Percentiles rank a stretch among this genome's conserved stretches.
phyloP scores from a whole-genome alignment of 2,329 filamentous ascomycete genomes.

The Fusarium tuaranense region DNA sequence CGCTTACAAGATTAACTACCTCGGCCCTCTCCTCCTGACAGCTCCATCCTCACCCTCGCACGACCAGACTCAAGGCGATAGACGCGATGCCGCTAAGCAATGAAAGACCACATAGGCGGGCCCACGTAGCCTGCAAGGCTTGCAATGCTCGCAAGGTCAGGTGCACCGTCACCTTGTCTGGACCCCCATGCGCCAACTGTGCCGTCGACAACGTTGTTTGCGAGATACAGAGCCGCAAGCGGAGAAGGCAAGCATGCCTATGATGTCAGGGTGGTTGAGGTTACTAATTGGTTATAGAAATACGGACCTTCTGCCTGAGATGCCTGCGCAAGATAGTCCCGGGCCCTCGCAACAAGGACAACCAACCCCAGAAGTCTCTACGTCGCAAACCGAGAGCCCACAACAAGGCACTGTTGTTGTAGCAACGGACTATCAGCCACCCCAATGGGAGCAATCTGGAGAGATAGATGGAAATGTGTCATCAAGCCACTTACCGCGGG shows the following conservation, averaged over 20 bases:
- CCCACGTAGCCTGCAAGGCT: conserved; percentile 33
- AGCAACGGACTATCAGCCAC: conserved; percentile 5
- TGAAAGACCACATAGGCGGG: conserved; percentile 5
- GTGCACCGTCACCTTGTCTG: conserved; percentile 37
- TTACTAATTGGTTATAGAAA: not conserved
- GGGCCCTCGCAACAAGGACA: not conserved
- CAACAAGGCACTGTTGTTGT: not conserved
- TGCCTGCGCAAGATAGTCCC: not conserved
- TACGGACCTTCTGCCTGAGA: not conserved
- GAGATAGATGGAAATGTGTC: not conserved
- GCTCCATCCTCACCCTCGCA: not conserved
- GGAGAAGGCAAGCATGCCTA: not conserved
- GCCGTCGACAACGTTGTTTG: conserved; percentile 33
- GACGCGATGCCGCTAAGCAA: not conserved
- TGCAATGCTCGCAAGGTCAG: conserved; percentile 39
- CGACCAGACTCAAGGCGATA: not conserved
- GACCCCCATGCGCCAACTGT: conserved; percentile 40
- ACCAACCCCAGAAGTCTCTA: not conserved
- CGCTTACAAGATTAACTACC: not conserved
- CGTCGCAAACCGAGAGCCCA: not conserved
- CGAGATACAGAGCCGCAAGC: conserved; percentile 23
- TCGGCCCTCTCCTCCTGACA: not conserved
- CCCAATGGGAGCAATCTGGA: not conserved
- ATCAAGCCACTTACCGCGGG: not conserved
- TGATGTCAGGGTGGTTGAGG: not conserved